Base-by-base conservation (phyloP, 2,329 filamentous ascomycete genomes). In the Talaromyces islandicus region DNA sequence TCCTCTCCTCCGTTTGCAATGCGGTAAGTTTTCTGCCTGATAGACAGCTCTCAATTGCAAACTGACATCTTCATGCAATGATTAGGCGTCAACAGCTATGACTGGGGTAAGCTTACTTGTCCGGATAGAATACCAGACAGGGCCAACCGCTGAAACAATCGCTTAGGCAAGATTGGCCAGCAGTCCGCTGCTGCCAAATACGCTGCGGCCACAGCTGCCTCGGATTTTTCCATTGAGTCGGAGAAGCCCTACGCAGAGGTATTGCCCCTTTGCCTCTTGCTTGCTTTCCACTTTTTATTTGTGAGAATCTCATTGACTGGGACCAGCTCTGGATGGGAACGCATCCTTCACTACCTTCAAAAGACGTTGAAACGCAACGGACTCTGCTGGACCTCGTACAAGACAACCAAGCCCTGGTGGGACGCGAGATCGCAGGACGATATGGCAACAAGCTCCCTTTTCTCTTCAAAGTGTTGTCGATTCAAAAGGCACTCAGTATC, bases 241-340 rank as follows among this genome's bases (percentile, higher is more conserved):
- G 89, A 95, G 68, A 94, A 91, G 78, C 93, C 94, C 32, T 99
- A 99, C 71, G 92, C 94, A 54, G 94, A 97, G 85, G 92, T 92
- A 72, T 14, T 43, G 77, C 12, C 17, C 27, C 61, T 19, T 25
- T 30, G 25, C 6, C 3, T 27, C 6, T 27, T 27, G 25, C 6
- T 27, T 27, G 25, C 25, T 25, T 9, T 4, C 7, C 67, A 46
- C 65, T 54, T 32, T 48, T 5, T 17, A 7, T 9, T 21, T 24
- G 14, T 9, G 19, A 21, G 41, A 41, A 56, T 43, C 2, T 7
- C 2, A 38, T 38, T 38, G 17, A n/a, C 11, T 30, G 27, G 38
- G 30, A 51, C 30, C 69, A 97, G 92, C 81, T 99, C 70, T 99
- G 94, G 94, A 99, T 99, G 94, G 94, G 94, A 71, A 97, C 93